phyloP scores from a whole-genome alignment of 345 rosid species.

The Populus pruinosa region DNA sequence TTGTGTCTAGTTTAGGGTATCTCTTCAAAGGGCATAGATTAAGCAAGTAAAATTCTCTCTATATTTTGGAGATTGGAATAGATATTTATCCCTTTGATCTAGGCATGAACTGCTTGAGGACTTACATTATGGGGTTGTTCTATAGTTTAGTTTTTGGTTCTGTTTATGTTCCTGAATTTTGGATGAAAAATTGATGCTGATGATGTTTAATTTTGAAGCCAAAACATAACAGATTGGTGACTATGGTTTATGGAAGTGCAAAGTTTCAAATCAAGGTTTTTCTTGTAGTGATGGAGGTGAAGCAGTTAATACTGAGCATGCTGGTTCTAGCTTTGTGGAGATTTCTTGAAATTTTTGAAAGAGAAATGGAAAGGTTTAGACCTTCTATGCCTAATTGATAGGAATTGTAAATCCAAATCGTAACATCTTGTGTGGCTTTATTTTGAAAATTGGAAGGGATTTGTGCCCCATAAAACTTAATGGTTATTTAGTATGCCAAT shows the following conservation, averaged over 20 bases:
- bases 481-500: conserved; percentile 6
- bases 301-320: conserved; percentile 14
- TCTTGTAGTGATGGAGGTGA: conserved; percentile 11
- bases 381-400: not conserved
- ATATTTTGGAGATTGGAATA: conserved; percentile 23
- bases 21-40: conserved; percentile 22
- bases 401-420: conserved; percentile 3
- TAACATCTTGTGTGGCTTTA: not conserved
- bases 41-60: conserved; percentile 17
- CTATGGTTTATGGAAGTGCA: conserved; percentile 23
- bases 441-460: conserved; percentile 2
- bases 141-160: not conserved
- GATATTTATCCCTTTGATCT: conserved; percentile 21
- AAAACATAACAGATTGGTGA: conserved; percentile 22
- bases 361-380: conserved; percentile 16
- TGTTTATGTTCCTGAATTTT: conserved; percentile 9
- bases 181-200: not conserved
- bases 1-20: conserved; percentile 30
- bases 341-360: conserved; percentile 10
- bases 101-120: conserved; percentile 31
- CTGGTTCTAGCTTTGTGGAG: conserved; percentile 20
- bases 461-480: not conserved
- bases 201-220: conserved; percentile 14
- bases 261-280: conserved; percentile 12
- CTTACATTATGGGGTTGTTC: conserved; percentile 7